Evolutionary conservation across 306 rosid species (phyloP).

Genomic region (Trifolium pratense): DNA sequence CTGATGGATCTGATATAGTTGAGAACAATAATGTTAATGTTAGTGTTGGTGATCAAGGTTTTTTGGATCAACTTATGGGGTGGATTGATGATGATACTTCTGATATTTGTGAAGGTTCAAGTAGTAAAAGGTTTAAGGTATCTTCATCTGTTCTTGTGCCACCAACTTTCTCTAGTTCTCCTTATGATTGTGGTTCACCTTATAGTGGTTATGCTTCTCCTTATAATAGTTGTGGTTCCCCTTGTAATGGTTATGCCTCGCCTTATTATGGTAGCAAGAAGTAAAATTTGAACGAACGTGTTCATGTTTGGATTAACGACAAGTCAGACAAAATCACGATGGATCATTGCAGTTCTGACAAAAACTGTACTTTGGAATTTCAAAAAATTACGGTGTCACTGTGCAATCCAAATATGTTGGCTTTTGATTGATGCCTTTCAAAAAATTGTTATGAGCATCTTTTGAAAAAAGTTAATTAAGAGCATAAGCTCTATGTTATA

Average conservation of each 20-base stretch:
- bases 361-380: background rate
- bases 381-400: background rate
- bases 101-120: constrained; percentile 50
- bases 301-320: background rate
- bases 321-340: background rate
- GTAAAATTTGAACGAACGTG: background rate
- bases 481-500: constrained; percentile 29
- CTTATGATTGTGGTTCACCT: constrained; percentile 46
- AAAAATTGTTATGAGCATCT: constrained; percentile 18
- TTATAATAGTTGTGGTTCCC: constrained; percentile 44
- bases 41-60: constrained; percentile 57
- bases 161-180: constrained; percentile 60
- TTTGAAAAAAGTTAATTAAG: constrained; percentile 13
- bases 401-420: background rate
- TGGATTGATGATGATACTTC: constrained; percentile 65
- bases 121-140: constrained; percentile 87
- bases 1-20: constrained; percentile 59
- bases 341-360: background rate
- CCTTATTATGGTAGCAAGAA: constrained; percentile 40
- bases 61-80: constrained; percentile 63
- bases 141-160: constrained; percentile 94
- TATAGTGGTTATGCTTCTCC: constrained; percentile 51
- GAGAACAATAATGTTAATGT: constrained; percentile 34
- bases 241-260: constrained; percentile 46
- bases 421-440: constrained; percentile 2